Base-by-base conservation (phyloP, 202 grass and related monocot species). In the Dendrocalamus latiflorus region DNA sequence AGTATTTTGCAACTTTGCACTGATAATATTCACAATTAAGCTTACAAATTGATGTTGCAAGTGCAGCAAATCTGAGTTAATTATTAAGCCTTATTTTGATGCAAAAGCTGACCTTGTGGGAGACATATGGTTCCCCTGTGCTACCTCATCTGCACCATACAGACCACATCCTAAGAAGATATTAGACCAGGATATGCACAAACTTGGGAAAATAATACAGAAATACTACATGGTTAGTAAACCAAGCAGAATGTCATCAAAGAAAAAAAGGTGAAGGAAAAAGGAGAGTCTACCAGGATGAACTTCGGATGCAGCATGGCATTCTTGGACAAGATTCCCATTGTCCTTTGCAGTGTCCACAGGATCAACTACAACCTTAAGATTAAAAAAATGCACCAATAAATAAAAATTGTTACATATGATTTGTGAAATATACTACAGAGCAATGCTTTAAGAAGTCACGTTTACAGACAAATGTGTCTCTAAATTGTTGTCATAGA, bases 31-130 rank as follows among this genome's bases (percentile, higher is more conserved):
- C 13, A 66, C 39, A 65, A 13, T 5, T 48, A 63, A 72, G 24
- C 44, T 65, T 80, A 72, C 50, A 86, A 42, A 64, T 1, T 37
- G 45, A 67, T 51, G n/a, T 48, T 71, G 17, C 48, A 30, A 75
- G 6, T 60, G 8, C 24, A 74, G 20, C 13, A 86, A 73, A 82
- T 68, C 24, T 83, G 8, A 48, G 30, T 72, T 48, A 58, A 49
- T 10, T 16, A 68, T 13, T 80, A 68, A 53, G 6, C 12, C 43
- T 55, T 70, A 42, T n/a, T n/a, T 78, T 63, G 20, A 56, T 72
- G 37, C 25, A 69, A 62, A 75, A 90, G 50, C 80, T 75, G 21
- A 90, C 84, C 88, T 74, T 55, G 44, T 90, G 84, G 56, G 15
- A 70, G 75, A 79, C 34, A 56, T 68, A 75, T 68, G 48, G 12